phyloP scores from a whole-genome alignment of 805 yeast genomes.

The Zygosaccharomyces bailii region DNA sequence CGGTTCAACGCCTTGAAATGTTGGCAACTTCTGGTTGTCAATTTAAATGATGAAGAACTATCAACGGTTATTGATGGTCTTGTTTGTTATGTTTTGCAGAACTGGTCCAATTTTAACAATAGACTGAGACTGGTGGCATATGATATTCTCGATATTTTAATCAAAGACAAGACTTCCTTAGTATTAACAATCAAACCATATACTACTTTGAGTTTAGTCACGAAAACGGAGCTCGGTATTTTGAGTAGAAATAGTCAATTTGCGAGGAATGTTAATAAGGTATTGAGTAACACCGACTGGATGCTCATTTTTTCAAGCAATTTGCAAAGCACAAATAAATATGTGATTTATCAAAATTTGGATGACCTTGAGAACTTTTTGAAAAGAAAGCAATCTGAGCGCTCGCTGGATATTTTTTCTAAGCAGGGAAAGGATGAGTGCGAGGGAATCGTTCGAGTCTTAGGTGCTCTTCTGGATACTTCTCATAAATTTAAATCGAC shows the following conservation, averaged over 20 bases:
- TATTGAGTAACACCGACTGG: conserved; percentile 24
- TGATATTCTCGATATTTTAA: conserved; percentile 43
- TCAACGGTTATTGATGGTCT: conserved; percentile 69
- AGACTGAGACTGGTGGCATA: conserved; percentile 51
- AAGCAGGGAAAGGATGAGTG: conserved; percentile 33
- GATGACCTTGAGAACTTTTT: conserved; percentile 58
- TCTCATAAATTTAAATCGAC: conserved; percentile 52
- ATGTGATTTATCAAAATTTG: conserved; percentile 70
- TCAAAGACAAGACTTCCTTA: conserved; percentile 22
- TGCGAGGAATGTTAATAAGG: conserved; percentile 43
- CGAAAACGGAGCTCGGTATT: conserved; percentile 50
- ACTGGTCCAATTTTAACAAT: conserved; percentile 51
- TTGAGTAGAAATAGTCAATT: conserved; percentile 51
- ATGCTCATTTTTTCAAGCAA: conserved; percentile 29
- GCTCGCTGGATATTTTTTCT: conserved; percentile 42
- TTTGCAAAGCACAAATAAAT: conserved; percentile 36
- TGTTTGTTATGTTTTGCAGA: conserved; percentile 67
- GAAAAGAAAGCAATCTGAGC: conserved; percentile 45
- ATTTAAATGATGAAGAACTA: conserved; percentile 54
- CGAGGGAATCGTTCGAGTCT: conserved; percentile 42
- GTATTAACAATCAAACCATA: conserved; percentile 28
- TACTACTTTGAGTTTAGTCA: conserved; percentile 68
- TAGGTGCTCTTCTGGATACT: conserved; percentile 53
- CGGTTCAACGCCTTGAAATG: conserved; percentile 62
- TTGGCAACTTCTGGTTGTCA: conserved; percentile 59